These are phyloP conservation scores for Xylaria sp. DNA, from an alignment of 495 filamentous ascomycete species.

Conservation along the genomic window DNA sequence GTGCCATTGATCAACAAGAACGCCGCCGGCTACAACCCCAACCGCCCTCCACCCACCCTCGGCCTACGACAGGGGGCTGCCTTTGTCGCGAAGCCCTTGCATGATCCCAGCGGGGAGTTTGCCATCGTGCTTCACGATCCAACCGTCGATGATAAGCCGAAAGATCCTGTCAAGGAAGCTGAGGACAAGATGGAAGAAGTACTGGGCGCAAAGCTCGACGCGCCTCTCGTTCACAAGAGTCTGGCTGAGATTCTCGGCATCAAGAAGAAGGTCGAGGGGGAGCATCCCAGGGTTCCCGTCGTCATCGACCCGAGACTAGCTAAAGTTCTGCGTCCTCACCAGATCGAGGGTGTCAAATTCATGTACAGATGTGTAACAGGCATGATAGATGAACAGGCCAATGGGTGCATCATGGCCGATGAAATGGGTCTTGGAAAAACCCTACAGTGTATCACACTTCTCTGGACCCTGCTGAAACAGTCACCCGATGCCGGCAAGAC, in stretches of 20 bases:
- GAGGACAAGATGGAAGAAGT: constrained; percentile 61
- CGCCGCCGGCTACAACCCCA: constrained; percentile 71
- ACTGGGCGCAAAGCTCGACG: constrained; percentile 68
- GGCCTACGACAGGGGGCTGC: constrained; percentile 83
- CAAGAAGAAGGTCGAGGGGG: constrained; percentile 82
- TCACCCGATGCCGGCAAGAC: constrained; percentile 91
- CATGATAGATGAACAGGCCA: constrained; percentile 89
- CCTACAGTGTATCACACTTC: constrained; percentile 69
- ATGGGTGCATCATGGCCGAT: constrained; percentile 99
- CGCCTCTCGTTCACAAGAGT: constrained; percentile 87
- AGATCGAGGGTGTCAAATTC: constrained; percentile 98
- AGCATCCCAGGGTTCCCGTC: constrained; percentile 88
- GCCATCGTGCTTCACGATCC: constrained; percentile 96
- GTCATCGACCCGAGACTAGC: constrained; percentile 93
- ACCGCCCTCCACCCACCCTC: constrained; percentile 81
- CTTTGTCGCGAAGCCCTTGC: constrained; percentile 89
- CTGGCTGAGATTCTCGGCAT: constrained; percentile 95
- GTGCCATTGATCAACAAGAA: constrained; percentile 88
- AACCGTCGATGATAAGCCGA: constrained; percentile 84
- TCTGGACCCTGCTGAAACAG: constrained; percentile 98
- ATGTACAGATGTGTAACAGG: constrained; percentile 94
- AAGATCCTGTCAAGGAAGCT: constrained; percentile 54
- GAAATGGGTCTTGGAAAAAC: constrained; percentile 99
- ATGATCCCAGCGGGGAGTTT: constrained; percentile 95
- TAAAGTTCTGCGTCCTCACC: constrained; percentile 94